Evolutionary conservation across 306 rosid species (phyloP).

Genomic region (Albizia julibrissin): DNA sequence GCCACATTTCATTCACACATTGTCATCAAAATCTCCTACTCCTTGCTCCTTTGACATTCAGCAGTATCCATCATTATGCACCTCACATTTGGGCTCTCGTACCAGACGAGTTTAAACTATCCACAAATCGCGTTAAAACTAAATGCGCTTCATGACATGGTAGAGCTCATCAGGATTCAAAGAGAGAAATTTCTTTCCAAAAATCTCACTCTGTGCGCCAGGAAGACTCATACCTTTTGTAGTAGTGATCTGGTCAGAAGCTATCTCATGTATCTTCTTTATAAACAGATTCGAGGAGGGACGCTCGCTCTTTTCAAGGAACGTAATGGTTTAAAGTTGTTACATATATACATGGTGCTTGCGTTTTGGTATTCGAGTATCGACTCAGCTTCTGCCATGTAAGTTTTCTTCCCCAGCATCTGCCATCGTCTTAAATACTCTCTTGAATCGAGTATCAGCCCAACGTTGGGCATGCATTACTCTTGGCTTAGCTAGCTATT

Average conservation of each 20-base stretch:
- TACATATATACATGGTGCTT: no score
- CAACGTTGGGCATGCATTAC: neutral
- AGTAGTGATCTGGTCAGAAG: neutral
- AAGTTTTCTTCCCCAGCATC: neutral
- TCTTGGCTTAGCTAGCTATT: neutral
- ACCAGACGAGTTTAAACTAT: neutral
- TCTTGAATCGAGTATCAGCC: neutral
- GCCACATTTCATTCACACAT: constrained; percentile 29
- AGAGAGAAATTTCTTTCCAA: neutral
- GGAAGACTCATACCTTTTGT: no score
- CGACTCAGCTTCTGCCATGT: neutral
- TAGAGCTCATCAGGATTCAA: neutral
- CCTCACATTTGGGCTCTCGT: constrained; percentile 9
- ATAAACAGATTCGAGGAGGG: neutral
- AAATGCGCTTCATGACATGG: neutral
- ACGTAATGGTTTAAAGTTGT: neutral
- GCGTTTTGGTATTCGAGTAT: neutral
- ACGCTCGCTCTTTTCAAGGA: neutral
- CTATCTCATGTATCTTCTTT: neutral
- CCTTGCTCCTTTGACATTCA: neutral
- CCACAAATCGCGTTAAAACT: neutral
- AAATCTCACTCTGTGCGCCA: neutral
- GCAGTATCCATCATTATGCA: constrained; percentile 3
- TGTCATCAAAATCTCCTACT: constrained; percentile 3
- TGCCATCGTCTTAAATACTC: neutral